Base-by-base conservation (phyloP, 805 yeast genomes). In the Wickerhamiella vanderwaltii region DNA sequence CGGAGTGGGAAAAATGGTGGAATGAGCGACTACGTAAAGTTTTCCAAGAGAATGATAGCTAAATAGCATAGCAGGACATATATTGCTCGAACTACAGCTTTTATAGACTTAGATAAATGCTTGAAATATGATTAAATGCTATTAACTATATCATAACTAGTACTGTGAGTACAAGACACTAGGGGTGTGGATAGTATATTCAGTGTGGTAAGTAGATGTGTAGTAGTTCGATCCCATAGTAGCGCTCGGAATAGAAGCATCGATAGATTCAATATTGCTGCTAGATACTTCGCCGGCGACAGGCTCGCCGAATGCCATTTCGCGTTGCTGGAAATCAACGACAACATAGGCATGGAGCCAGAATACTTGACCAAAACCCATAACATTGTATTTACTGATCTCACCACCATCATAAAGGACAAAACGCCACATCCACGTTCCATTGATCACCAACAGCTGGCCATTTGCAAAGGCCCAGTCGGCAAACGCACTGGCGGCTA, bases 1-100 rank as follows among this genome's bases (percentile, higher is more conserved):
- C 29, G 3, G 53, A 49, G 23, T 49, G 49, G 45, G 46, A 39
- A 15, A 41, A 36, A 7, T 53, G 55, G 55, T 53, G 57, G 57
- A 23, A 33, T 5, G 24, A 31, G 9, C 37, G 49, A 11, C 46
- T 49, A 15, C 29, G 22, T n/a, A 42, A 38, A 29, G 48, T 47
- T 3, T n/a, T n/a, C 49, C n/a, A 24, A 24, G 11, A 9, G 28
- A 24, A 24, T 24, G 11, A 24, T 12, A 24, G 9, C 28, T 24
- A 37, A 16, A 13, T 7, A 28, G 16, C 9, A n/a, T 9, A 9
- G 11, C 7, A 34, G n/a, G n/a, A n/a, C n/a, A n/a, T n/a, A n/a
- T n/a, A n/a, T n/a, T n/a, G n/a, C n/a, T n/a, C n/a, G n/a, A n/a
- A n/a, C n/a, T n/a, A n/a, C n/a, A n/a, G n/a, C n/a, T n/a, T n/a